phyloP scores from a whole-genome alignment of 2,329 filamentous ascomycete species.

The Verticillium tricorpus region DNA sequence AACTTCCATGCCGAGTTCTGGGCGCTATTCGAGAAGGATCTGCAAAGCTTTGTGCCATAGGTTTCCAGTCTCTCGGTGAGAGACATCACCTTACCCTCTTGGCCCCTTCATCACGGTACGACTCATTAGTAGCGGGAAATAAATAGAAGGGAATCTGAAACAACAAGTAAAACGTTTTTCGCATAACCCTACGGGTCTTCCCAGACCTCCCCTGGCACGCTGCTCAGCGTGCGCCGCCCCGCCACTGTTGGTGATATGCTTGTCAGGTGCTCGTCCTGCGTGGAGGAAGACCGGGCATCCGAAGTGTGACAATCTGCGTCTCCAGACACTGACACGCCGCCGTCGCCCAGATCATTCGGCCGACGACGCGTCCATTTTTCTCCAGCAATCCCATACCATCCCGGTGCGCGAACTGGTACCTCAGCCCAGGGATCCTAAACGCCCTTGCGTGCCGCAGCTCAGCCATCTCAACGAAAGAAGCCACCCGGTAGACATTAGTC shows the following conservation, averaged over 20 bases:
- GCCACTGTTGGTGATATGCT: no score
- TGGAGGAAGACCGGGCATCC: conserved; percentile 14
- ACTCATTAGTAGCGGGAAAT: no score
- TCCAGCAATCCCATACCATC: background rate
- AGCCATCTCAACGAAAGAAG: background rate
- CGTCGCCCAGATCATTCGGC: conserved; percentile 3
- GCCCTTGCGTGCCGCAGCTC: conserved; percentile 1
- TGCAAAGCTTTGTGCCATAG: background rate
- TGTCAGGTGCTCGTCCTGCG: background rate
- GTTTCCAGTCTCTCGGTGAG: no score
- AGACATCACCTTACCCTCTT: no score
- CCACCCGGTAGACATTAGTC: background rate
- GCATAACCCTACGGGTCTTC: no score
- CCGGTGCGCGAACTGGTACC: background rate
- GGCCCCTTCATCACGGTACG: no score
- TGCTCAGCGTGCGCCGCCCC: no score
- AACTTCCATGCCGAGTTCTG: conserved; percentile 18
- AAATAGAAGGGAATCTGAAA: no score
- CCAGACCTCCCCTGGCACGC: no score
- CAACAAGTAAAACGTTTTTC: no score
- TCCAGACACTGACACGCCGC: background rate
- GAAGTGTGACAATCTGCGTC: conserved; percentile 13
- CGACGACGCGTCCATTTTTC: background rate
- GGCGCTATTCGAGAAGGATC: conserved; percentile 19
- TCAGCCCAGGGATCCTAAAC: conserved; percentile 1